These are phyloP conservation scores for Silene vulgaris DNA, from an alignment of 179 eudicot genomes.

Conservation along the genomic window DNA sequence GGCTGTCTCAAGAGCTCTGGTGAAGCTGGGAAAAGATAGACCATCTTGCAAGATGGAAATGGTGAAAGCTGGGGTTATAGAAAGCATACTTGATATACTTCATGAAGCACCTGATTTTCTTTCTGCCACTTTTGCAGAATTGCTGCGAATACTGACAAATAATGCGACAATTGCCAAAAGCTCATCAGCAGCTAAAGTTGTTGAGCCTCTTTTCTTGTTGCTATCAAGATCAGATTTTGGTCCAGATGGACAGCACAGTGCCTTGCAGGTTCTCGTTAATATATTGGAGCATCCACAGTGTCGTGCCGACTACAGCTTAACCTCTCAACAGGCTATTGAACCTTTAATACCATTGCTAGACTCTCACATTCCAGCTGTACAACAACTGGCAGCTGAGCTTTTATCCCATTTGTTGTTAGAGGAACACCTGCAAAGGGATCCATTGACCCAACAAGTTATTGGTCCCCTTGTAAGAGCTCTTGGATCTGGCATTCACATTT, in stretches of 20 bases:
- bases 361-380: conserved; percentile 72
- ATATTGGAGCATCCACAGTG: conserved; percentile 83
- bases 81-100: conserved; percentile 77
- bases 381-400: conserved; percentile 90
- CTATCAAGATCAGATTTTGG: conserved; percentile 74
- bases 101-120: conserved; percentile 93
- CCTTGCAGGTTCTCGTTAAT: conserved; percentile 89
- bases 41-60: conserved; percentile 94
- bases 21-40: conserved; percentile 92
- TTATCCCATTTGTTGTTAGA: conserved; percentile 82
- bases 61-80: conserved; percentile 94
- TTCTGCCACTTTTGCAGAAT: conserved; percentile 80
- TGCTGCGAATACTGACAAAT: conserved; percentile 86
- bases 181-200: conserved; percentile 84
- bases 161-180: conserved; percentile 91
- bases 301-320: conserved; percentile 62
- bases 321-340: conserved; percentile 75
- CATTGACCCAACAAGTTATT: conserved; percentile 68
- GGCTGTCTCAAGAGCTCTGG: conserved; percentile 85
- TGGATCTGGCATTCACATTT: conserved; percentile 70
- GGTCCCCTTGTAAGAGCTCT: conserved; percentile 79
- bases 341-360: conserved; percentile 80
- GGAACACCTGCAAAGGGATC: conserved; percentile 80
- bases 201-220: conserved; percentile 76
- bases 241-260: conserved; percentile 95